Evolutionary conservation across 225 moss, liverwort and hornwort species (phyloP).

Genomic region (Straminergon stramineum): DNA sequence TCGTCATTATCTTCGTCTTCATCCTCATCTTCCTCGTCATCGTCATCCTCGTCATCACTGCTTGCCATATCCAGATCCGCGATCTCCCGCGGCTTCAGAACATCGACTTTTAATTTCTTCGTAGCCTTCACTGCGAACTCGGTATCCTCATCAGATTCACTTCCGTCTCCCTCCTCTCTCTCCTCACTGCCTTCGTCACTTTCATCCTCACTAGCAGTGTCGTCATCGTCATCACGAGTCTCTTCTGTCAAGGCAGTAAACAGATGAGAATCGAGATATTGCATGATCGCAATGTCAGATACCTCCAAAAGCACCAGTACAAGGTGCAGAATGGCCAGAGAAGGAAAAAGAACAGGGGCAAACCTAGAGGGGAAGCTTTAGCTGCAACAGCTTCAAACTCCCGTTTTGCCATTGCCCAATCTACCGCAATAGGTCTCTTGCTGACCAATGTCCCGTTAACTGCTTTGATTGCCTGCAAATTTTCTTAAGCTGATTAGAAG

Average conservation of each 20-base stretch:
- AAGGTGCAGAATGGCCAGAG: neutral
- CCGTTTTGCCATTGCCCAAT: conserved; percentile 92
- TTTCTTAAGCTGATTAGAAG: neutral
- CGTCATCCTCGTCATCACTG: conserved; percentile 19
- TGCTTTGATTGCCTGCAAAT: conserved; percentile 62
- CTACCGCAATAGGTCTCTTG: conserved; percentile 87
- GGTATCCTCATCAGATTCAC: conserved; percentile 13
- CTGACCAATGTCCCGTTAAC: conserved; percentile 73
- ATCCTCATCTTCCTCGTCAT: neutral
- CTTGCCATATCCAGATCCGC: conserved; percentile 1
- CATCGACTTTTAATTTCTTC: conserved; percentile 16
- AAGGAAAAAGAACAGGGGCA: neutral
- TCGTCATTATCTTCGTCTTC: neutral
- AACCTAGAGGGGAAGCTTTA: conserved; percentile 40
- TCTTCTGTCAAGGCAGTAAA: neutral
- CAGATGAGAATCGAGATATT: conserved; percentile 1
- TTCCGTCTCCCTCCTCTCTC: conserved; percentile 15
- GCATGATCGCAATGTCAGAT: neutral
- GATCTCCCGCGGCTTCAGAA: neutral
- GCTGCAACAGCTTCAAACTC: conserved; percentile 63
- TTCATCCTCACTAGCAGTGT: conserved; percentile 68
- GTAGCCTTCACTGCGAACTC: neutral
- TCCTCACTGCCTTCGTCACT: conserved; percentile 29
- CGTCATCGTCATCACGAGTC: conserved; percentile 22
- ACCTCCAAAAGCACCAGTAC: neutral